A percentile compares a stretch with the other conserved stretches of the same genome.
Evolutionary conservation across 2,329 filamentous ascomycete species (phyloP).

Genomic region (Davidsoniella neocaledoniae): DNA sequence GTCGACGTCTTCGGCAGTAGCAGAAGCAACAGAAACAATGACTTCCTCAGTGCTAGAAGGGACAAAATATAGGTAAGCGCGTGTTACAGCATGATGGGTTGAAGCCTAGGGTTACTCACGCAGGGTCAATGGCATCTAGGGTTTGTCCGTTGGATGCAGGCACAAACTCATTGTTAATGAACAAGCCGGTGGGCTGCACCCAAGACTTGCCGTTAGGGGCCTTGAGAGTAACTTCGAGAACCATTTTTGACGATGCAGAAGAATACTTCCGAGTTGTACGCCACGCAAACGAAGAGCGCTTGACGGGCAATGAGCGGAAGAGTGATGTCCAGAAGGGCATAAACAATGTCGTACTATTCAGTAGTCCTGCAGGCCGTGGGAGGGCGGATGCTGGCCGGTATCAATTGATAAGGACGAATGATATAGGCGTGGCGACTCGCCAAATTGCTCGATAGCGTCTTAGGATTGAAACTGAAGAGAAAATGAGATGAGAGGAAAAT

Average conservation of each 20-base stretch:
- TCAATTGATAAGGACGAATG: too few relatives aligned
- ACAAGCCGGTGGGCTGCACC: conserved; percentile 57
- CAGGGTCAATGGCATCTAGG: conserved; percentile 52
- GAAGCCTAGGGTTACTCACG: conserved; percentile 26
- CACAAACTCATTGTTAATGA: conserved; percentile 72
- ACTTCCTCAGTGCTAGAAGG: conserved; percentile 39
- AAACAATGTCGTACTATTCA: too few relatives aligned
- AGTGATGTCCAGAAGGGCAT: too few relatives aligned
- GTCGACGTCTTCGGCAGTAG: conserved; percentile 49
- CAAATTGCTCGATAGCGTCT: too few relatives aligned
- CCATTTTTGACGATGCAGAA: not conserved
- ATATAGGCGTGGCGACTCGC: too few relatives aligned
- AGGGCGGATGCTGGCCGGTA: too few relatives aligned
- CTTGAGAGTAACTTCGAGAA: conserved; percentile 38
- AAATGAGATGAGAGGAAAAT: too few relatives aligned
- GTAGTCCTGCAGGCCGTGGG: too few relatives aligned
- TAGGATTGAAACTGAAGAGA: too few relatives aligned
- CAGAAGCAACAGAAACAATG: conserved; percentile 56
- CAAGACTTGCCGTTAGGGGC: conserved; percentile 63
- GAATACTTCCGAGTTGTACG: too few relatives aligned
- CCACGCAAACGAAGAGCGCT: too few relatives aligned
- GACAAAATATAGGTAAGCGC: not conserved
- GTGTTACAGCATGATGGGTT: not conserved
- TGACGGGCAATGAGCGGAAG: too few relatives aligned
- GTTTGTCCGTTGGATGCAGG: conserved; percentile 46